Percentiles rank a stretch among this genome's conserved stretches.
phyloP scores from a whole-genome alignment of 495 filamentous ascomycete genomes.

The Penicillium paxilli region DNA sequence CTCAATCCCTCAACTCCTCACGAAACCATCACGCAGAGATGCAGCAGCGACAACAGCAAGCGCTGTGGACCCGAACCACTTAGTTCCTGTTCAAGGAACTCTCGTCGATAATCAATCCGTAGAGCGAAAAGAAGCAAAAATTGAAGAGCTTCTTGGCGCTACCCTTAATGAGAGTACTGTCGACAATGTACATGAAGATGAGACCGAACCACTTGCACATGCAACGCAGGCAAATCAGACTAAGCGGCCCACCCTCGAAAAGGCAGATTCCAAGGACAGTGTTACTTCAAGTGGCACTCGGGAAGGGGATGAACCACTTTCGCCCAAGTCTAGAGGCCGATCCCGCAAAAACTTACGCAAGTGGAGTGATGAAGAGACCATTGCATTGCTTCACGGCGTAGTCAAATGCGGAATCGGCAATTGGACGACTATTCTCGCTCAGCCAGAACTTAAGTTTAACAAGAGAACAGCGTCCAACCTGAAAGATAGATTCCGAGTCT shows the following conservation, averaged over 20 bases:
- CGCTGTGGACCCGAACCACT: constrained; percentile 20
- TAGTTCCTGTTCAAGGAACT: constrained; percentile 17
- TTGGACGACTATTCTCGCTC: constrained; percentile 83
- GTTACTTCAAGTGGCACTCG: constrained; percentile 8
- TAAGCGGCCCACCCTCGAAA: constrained; percentile 1
- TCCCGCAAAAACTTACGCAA: constrained; percentile 54
- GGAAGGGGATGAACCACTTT: constrained; percentile 32
- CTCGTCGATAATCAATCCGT: constrained; percentile 24
- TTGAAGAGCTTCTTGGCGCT: constrained; percentile 39
- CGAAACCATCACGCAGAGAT: constrained; percentile 33
- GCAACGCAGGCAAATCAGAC: constrained; percentile 3
- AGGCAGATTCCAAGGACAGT: neutral
- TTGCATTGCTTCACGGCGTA: constrained; percentile 72
- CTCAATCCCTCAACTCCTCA: constrained; percentile 41
- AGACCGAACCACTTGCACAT: constrained; percentile 10
- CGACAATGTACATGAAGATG: constrained; percentile 12
- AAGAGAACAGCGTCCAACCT: constrained; percentile 74
- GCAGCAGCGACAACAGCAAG: constrained; percentile 1
- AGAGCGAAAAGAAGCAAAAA: constrained; percentile 37
- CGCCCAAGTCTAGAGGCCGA: constrained; percentile 43
- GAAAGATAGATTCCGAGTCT: constrained; percentile 81
- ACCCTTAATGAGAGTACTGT: constrained; percentile 27
- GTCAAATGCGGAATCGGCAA: constrained; percentile 80
- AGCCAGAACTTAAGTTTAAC: constrained; percentile 73
- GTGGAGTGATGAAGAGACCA: constrained; percentile 86